A percentile compares a stretch with the other conserved stretches of the same genome.
phyloP scores from a whole-genome alignment of 2,329 filamentous ascomycete genomes.

The Ophiocordyceps camponoti-floridani region DNA sequence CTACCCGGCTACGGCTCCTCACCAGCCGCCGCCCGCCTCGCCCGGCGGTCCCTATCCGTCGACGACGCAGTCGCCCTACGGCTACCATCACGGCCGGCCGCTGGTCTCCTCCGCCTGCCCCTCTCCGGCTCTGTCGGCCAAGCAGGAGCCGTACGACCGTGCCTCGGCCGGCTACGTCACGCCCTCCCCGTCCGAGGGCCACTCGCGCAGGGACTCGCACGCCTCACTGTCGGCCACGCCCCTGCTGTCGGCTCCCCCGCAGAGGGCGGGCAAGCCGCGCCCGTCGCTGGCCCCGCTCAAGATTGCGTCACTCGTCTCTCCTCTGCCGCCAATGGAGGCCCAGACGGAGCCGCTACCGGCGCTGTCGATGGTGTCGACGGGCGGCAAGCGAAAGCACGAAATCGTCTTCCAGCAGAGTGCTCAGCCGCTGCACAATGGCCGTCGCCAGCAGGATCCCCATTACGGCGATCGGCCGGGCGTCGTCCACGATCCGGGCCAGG shows the following conservation, averaged over 20 bases:
- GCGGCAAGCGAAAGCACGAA: conserved; percentile 20
- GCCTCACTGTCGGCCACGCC: conserved; percentile 11
- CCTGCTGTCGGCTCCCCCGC: conserved; percentile 9
- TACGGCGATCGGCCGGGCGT: conserved; percentile 8
- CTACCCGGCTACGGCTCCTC: neutral
- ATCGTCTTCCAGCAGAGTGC: conserved; percentile 14
- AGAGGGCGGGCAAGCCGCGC: conserved; percentile 4
- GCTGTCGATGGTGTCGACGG: conserved; percentile 9
- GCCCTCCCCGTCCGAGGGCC: conserved; percentile 17
- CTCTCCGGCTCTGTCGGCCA: conserved; percentile 12
- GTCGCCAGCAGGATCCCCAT: conserved; percentile 17
- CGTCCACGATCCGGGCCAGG: conserved; percentile 12
- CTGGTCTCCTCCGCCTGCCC: conserved; percentile 11
- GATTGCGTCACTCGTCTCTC: conserved; percentile 16
- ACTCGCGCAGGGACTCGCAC: conserved; percentile 13
- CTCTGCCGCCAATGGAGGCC: conserved; percentile 16
- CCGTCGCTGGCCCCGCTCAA: conserved; percentile 18
- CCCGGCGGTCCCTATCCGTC: conserved; percentile 14
- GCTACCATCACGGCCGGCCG: conserved; percentile 10
- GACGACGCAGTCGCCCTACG: conserved; percentile 18
- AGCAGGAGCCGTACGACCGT: conserved; percentile 18
- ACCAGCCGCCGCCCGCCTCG: conserved; percentile 10
- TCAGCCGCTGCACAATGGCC: conserved; percentile 17
- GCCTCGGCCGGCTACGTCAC: conserved; percentile 19
- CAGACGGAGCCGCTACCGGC: conserved; percentile 12